Base-by-base conservation (phyloP, 306 rosid genomes). In the Trichosanthes cucumerina region DNA sequence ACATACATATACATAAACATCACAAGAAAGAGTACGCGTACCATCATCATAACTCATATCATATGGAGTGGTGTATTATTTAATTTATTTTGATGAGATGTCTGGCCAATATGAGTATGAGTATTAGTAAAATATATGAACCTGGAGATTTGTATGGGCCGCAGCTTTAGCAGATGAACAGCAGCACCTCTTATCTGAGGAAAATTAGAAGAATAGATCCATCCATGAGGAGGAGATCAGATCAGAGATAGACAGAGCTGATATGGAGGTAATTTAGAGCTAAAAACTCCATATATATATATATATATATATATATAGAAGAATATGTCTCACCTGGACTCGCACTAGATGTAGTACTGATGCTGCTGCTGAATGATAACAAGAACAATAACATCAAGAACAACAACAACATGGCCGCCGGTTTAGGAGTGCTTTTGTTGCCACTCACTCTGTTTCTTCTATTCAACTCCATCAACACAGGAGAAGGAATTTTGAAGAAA, bases 401-500 rank as follows among this genome's bases (percentile, higher is more conserved):
- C 14, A 57, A 46, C 3, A 87, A 57, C 14, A 57, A 46, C 3
- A 47, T 1, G 63, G n/a, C 1, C 34, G 59, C 66, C n/a, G n/a
- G n/a, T 38, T 34, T 34, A 33, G 0, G 24, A 24, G 3, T 64
- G 15, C 15, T 34, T 66, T 66, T 38, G 28, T 38, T 66, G 15
- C 19, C 21, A 34, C 7, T 31, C 74, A 69, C 82, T 76, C 71
- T 89, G 76, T 64, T 82, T 85, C 84, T 82, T 85, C 84, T 83
- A 14, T 78, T 81, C 79, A 84, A 84, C 92, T 90, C 98, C 98
- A 94, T 93, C 82, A 83, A 84, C 75, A 86, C n/a, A 2, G 44
- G 4, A 16, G 28, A 33, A 6, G 24, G 46, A 70, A 74, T 19
- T 83, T 58, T 73, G 70, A 58, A 66, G 33, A 50, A 50, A 52